Percentiles rank a stretch among this genome's conserved stretches.
Conservation (phyloP, 2,329 filamentous ascomycete species). For the Colletotrichum graminicola region DNA sequence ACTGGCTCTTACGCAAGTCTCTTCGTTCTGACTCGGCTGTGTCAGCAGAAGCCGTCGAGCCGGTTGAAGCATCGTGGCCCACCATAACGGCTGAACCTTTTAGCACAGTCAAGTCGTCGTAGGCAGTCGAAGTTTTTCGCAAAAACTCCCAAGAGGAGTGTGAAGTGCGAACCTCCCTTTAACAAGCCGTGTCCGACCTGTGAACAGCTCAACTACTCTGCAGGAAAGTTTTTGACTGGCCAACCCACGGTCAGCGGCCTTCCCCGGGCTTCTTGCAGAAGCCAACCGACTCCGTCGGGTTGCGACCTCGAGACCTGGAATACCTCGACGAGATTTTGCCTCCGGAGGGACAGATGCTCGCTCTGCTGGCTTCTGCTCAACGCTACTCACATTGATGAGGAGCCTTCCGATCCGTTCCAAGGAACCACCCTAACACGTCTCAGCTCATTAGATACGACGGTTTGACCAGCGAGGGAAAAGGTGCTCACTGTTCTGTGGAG, state of each 20-base stretch:
- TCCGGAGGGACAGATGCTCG: not conserved
- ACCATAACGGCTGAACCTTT: not conserved
- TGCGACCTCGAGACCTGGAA: not conserved
- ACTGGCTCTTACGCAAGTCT: not conserved
- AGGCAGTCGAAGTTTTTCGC: not conserved
- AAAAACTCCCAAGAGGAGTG: not conserved
- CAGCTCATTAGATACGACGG: not conserved
- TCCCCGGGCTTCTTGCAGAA: not conserved
- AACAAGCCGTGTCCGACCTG: not conserved
- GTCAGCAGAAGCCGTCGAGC: not conserved
- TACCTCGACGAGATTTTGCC: not conserved
- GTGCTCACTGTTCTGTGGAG: not conserved
- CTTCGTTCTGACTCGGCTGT: not conserved
- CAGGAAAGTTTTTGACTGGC: not conserved
- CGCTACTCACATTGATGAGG: not conserved
- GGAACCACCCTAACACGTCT: not conserved
- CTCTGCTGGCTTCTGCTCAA: slow-evolving; percentile 4
- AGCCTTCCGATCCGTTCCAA: not conserved
- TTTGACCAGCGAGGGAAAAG: not conserved
- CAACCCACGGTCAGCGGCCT: not conserved
- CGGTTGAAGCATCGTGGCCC: not conserved
- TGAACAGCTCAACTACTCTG: not conserved
- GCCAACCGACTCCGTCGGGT: not conserved
- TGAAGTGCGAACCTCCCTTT: not conserved
- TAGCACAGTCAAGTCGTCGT: not conserved